Base-by-base conservation (phyloP, 2,329 filamentous ascomycete genomes). In the Chrysosporium queenslandicum region DNA sequence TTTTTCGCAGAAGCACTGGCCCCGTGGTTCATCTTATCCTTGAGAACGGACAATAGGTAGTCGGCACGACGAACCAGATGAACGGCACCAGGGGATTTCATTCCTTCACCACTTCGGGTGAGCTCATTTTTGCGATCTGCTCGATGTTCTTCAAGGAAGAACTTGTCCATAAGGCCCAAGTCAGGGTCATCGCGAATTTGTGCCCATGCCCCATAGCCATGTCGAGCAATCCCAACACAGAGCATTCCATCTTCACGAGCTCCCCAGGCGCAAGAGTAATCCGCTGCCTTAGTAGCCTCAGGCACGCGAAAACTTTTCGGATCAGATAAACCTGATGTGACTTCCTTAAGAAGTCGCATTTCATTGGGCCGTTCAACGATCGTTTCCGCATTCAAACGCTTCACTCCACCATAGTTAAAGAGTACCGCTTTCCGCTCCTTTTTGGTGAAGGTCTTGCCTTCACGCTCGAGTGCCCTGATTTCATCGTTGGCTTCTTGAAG, bases 391-490 rank as follows among this genome's bases (percentile, higher is more conserved):
- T 98, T 98, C 63, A 96, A 80, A 61, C 94, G 90, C 69, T 94
- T 94, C 47, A 96, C 85, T 52, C 90, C 88, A 42, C 86, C 84
- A 69, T 90, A 95, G 65, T 97, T 90, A 62, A 98, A 96, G 41
- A 98, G 74, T 16, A 98, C 87, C 0, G 92, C 92, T 70, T 98
- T 98, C 69, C 88, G 88, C 66, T 98, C 92, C 68, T 98, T 98
- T 74, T 97, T 96, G 0, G 91, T 94, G 51, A 94, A 71, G 2
- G 82, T 78, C 66, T 92, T 94, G 64, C 87, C 87, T 57, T 85
- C 74, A 20, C 75, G 81, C 67, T 92, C 87, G 60, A 83, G 67
- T 12, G 77, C 77, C 54, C 78, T 77, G 50, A 84, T 72, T 54
- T 80, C 75, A 29, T 77, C 75, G 43, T 77, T 72, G 56, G 95